These are phyloP conservation scores for Boletus sp. DNA, from an alignment of 768 basidiomycete species.

Conservation along the genomic window DNA sequence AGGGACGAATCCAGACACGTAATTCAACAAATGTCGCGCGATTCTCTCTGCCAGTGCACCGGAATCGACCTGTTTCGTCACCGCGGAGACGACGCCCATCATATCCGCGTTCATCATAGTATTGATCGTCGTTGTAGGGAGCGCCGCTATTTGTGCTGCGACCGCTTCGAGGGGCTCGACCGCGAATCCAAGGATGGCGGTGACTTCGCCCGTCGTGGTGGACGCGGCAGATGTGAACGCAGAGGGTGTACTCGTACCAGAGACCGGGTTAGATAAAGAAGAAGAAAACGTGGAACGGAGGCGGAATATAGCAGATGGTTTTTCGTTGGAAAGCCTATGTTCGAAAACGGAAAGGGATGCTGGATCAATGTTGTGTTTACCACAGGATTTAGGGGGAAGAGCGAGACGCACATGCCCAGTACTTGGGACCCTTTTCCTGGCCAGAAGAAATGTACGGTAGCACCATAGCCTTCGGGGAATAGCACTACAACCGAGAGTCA, in stretches of 20 bases:
- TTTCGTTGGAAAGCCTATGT: slow-evolving; percentile 81
- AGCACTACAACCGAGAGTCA: slow-evolving; percentile 44
- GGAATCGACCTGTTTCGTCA: slow-evolving; percentile 10
- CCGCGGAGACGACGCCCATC: slow-evolving; percentile 17
- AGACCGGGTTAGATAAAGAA: slow-evolving; percentile 28
- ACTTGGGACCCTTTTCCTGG: slow-evolving; percentile 86
- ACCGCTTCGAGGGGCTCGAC: slow-evolving; percentile 73
- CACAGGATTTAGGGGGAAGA: not conserved
- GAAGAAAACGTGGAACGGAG: slow-evolving; percentile 63
- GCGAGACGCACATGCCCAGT: slow-evolving; percentile 67
- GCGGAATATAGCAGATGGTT: slow-evolving; percentile 87
- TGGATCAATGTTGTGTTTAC: not conserved
- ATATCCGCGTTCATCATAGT: slow-evolving; percentile 13
- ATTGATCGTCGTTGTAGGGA: slow-evolving; percentile 36
- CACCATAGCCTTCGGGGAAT: slow-evolving; percentile 82
- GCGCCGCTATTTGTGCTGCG: slow-evolving; percentile 50
- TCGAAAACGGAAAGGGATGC: not conserved
- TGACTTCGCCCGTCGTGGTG: slow-evolving; percentile 46
- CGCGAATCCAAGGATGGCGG: slow-evolving; percentile 75
- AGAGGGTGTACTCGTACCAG: slow-evolving; percentile 31
- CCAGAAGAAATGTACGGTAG: slow-evolving; percentile 84
- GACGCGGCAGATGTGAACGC: slow-evolving; percentile 32
- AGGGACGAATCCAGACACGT: slow-evolving; percentile 61
- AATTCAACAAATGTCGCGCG: slow-evolving; percentile 75
- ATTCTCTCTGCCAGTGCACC: slow-evolving; percentile 24